Evolutionary conservation across 2,329 filamentous ascomycete genomes (phyloP).

Genomic region (Trichocomaceae sp.): DNA sequence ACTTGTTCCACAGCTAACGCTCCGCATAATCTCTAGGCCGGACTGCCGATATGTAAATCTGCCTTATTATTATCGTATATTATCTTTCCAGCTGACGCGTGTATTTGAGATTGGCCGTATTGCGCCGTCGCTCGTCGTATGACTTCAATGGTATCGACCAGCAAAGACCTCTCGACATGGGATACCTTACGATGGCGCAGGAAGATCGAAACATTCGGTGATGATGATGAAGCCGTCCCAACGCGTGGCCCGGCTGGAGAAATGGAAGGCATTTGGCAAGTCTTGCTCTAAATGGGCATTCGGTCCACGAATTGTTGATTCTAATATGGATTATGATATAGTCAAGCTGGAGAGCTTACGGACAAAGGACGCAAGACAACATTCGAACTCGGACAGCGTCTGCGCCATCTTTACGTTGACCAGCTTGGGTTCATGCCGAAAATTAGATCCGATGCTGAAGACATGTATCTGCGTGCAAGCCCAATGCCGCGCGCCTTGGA

Average conservation of each 20-base stretch:
- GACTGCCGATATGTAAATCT: conserved; percentile 42
- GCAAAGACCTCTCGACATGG: conserved; percentile 49
- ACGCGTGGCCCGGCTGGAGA: conserved; percentile 17
- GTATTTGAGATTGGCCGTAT: conserved; percentile 71
- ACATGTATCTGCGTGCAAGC: conserved; percentile 67
- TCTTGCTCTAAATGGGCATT: neutral
- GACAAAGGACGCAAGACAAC: conserved; percentile 69
- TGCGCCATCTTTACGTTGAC: conserved; percentile 67
- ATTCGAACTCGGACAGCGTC: conserved; percentile 58
- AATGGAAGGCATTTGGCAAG: conserved; percentile 61
- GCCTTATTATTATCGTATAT: conserved; percentile 1
- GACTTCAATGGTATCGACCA: conserved; percentile 53
- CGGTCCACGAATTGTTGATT: neutral
- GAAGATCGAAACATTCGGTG: conserved; percentile 74
- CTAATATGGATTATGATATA: conserved; percentile 17
- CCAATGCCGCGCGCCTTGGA: conserved; percentile 70
- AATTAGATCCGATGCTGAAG: conserved; percentile 49
- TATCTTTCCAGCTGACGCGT: conserved; percentile 16
- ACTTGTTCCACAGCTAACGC: conserved; percentile 17
- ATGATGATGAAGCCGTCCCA: conserved; percentile 55
- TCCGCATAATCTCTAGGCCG: conserved; percentile 33
- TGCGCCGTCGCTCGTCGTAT: conserved; percentile 71
- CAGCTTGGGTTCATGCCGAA: conserved; percentile 65
- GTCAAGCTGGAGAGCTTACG: conserved; percentile 60
- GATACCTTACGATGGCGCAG: conserved; percentile 58